phyloP scores from a whole-genome alignment of 371 early-diverging fungal genomes.

The Massospora cicadina region DNA sequence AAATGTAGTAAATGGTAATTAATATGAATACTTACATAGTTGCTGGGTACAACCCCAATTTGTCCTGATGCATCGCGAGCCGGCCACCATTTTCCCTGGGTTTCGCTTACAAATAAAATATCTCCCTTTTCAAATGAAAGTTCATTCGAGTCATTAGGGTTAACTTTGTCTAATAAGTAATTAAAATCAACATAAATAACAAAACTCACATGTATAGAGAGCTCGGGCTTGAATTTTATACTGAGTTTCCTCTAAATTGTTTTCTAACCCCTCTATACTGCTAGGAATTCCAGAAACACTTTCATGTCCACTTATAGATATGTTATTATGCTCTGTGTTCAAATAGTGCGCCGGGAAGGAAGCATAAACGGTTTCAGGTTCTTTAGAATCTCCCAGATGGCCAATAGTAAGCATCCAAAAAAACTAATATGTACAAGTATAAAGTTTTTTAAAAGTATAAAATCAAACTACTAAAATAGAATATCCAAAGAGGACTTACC shows the following conservation, averaged over 20 bases:
- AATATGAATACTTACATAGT: constrained; percentile 28
- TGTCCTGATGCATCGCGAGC: constrained; percentile 65
- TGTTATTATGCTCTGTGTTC: not conserved
- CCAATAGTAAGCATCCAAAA: constrained; percentile 6
- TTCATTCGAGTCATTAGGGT: constrained; percentile 82
- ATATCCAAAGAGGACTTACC: not conserved
- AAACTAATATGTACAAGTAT: no score
- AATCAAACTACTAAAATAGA: not conserved
- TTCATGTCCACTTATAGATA: not conserved
- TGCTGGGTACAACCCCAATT: constrained; percentile 81
- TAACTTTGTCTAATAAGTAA: constrained; percentile 40
- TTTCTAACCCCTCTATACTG: not conserved
- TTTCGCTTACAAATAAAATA: constrained; percentile 63
- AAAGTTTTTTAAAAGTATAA: not conserved
- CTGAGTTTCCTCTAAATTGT: constrained; percentile 2
- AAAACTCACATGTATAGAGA: constrained; percentile 8
- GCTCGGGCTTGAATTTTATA: constrained; percentile 6
- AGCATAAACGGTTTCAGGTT: not conserved
- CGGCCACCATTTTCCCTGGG: constrained; percentile 93
- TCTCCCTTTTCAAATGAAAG: constrained; percentile 79
- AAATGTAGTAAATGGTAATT: not conserved
- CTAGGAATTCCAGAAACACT: not conserved
- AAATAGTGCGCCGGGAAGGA: no score
- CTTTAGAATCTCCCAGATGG: not conserved
- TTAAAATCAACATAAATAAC: not conserved